A percentile compares a stretch with the other conserved stretches of the same genome.
Evolutionary conservation across 2,329 filamentous ascomycete species (phyloP).

Genomic region (Penicillium occitanis): DNA sequence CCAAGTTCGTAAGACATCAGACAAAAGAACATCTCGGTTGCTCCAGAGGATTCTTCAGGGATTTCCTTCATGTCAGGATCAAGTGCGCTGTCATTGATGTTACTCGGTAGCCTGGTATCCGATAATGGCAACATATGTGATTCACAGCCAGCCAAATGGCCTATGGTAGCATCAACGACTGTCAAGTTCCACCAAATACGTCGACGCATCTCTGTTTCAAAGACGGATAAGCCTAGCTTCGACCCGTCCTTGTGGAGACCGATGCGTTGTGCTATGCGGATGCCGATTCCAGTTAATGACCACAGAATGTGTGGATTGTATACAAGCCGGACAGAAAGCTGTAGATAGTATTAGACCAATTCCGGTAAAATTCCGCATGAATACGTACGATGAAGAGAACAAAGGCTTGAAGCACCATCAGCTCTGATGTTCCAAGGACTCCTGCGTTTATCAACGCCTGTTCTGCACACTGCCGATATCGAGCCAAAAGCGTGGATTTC

Average conservation of each 20-base stretch:
- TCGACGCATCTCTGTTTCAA: conserved; percentile 67
- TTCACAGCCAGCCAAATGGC: conserved; percentile 58
- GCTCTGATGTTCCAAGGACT: conserved; percentile 40
- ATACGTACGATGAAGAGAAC: conserved; percentile 52
- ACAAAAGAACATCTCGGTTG: conserved; percentile 50
- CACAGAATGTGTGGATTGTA: conserved; percentile 61
- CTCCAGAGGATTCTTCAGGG: conserved; percentile 42
- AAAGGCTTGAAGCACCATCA: conserved; percentile 60
- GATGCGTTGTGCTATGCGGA: conserved; percentile 67
- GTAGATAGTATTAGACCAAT: conserved; percentile 14
- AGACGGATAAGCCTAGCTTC: conserved; percentile 56
- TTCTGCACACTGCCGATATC: conserved; percentile 27
- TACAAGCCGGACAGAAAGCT: conserved; percentile 59
- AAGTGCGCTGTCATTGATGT: conserved; percentile 42
- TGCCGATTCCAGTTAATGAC: conserved; percentile 60
- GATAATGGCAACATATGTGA: conserved; percentile 51
- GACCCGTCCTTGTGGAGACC: conserved; percentile 65
- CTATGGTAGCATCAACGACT: conserved; percentile 58
- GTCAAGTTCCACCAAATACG: conserved; percentile 67
- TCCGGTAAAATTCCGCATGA: background rate
- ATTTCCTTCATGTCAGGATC: conserved; percentile 46
- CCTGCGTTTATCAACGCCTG: conserved; percentile 25
- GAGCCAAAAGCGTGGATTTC: conserved; percentile 26
- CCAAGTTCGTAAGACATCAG: conserved; percentile 37
- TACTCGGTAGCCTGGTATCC: conserved; percentile 41